A percentile compares a stretch with the other conserved stretches of the same genome.
Conservation (phyloP, 2,329 filamentous ascomycete species). For the Ceratocystis destructans region DNA sequence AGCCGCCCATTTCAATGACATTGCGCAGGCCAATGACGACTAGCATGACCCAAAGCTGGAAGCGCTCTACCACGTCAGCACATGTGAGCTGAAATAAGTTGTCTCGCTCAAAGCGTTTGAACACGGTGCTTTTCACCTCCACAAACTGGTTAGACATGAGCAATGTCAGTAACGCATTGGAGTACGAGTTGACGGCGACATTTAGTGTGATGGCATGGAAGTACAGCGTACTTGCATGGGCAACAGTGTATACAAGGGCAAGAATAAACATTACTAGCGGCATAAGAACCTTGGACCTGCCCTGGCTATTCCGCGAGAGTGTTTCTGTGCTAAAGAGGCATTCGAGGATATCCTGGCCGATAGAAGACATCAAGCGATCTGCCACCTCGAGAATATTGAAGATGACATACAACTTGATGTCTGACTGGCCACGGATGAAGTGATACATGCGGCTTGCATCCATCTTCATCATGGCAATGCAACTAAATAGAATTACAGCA, state of each 20-base stretch:
- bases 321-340: constrained; percentile 91
- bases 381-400: constrained; percentile 94
- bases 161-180: constrained; percentile 82
- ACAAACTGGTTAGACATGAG: constrained; percentile 97
- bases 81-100: constrained; percentile 94
- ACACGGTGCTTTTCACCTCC: constrained; percentile 95
- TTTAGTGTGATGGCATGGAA: constrained; percentile 97
- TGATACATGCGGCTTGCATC: constrained; percentile 98
- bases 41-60: constrained; percentile 95
- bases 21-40: constrained; percentile 93
- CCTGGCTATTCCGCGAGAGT: constrained; percentile 71
- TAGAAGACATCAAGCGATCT: constrained; percentile 75
- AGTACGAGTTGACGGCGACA: constrained; percentile 96
- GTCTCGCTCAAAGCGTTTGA: constrained; percentile 97
- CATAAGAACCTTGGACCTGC: constrained; percentile 77
- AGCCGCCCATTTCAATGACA: constrained; percentile 82
- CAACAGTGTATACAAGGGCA: constrained; percentile 72
- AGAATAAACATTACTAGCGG: constrained; percentile 86
- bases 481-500: constrained; percentile 73
- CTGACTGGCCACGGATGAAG: constrained; percentile 86
- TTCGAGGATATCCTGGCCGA: constrained; percentile 92
- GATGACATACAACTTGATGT: constrained; percentile 97
- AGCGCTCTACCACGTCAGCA: constrained; percentile 90
- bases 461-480: constrained; percentile 70
- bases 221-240: constrained; percentile 78